Base-by-base conservation (phyloP, 371 early-diverging fungal genomes). In the Apophysomyces trapeziformis region DNA sequence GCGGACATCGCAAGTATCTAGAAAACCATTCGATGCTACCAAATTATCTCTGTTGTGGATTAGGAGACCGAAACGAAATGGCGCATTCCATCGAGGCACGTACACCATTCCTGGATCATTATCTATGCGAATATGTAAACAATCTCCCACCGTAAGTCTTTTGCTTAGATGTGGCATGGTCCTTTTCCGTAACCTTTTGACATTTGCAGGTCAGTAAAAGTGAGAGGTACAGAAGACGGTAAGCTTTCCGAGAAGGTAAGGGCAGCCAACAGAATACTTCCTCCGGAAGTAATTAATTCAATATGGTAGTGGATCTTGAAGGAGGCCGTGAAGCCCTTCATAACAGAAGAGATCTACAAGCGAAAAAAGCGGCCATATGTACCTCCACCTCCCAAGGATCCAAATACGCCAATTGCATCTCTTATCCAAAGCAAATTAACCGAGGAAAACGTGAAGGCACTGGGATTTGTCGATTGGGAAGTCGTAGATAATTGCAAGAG, bases 51-150 rank as follows among this genome's bases (percentile, higher is more conserved):
- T 71, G 68, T 44, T 68, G 68, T 32, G 16, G 26, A 37, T 65
- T 71, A 38, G 72, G 72, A 56, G 72, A 71, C 41, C 62, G 72
- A 45, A 62, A 61, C 54, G 72, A 71, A 64, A 71, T 71, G 72
- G 72, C 72, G 9, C 72, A 71, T 36, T 71, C 68, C 12, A 50
- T 68, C 14, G 72, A 71, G 65, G 72, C 72, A 2, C 64, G 72
- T 36, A 71, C 72, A 5, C 72, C 72, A 7, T 71, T 71, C 46
- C 38, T 71, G 58, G 72, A 71, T 38, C 68, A 71, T 58, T 26
- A 16, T 35, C 57, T 71, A 7, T 64, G 65, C 38, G 72, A 71
- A 65, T 71, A 71, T 58, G 68, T 71, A 9, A 71, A 71, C 37
- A 37, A 50, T 14, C 63, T 71, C 7, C 72, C 68, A 43, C 72